phyloP scores from a whole-genome alignment of 148 eudicot genomes.

The Nyssa sinensis region DNA sequence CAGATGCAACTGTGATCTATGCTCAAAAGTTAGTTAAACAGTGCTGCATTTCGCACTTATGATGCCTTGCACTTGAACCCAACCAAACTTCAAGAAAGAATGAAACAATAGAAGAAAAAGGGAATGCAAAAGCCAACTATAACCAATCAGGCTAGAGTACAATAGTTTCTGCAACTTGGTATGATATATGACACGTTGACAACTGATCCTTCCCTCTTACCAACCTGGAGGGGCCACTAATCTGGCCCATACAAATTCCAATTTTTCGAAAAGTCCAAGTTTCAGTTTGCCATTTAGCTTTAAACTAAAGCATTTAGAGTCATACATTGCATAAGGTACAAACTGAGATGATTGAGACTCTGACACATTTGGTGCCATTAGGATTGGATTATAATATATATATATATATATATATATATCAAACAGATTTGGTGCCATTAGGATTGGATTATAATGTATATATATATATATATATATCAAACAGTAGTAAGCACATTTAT shows the following conservation, averaged over 20 bases:
- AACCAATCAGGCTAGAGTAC: background rate
- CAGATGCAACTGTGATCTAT: too few species aligned
- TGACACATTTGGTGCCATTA: slow-evolving; percentile 12
- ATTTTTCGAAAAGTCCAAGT: background rate
- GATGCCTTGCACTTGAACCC: background rate
- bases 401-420: too few species aligned
- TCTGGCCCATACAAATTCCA: background rate
- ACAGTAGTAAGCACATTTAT: slow-evolving; percentile 22
- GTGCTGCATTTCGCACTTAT: background rate
- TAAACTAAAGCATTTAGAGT: slow-evolving; percentile 4
- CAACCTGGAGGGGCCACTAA: background rate
- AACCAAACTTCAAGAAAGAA: background rate
- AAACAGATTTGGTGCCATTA: slow-evolving; percentile 14
- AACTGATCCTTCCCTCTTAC: background rate
- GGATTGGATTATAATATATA: background rate
- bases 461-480: background rate
- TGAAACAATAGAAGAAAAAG: background rate
- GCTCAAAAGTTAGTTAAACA: background rate
- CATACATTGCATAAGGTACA: slow-evolving; percentile 6
- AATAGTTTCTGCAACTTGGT: slow-evolving; percentile 8
- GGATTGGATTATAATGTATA: background rate
- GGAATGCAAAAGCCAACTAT: background rate
- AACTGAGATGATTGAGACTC: background rate
- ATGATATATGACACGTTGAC: background rate
- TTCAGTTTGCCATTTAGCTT: background rate